Conservation (phyloP, 805 yeast genomes). For the Hanseniaspora hatyaiensis region DNA sequence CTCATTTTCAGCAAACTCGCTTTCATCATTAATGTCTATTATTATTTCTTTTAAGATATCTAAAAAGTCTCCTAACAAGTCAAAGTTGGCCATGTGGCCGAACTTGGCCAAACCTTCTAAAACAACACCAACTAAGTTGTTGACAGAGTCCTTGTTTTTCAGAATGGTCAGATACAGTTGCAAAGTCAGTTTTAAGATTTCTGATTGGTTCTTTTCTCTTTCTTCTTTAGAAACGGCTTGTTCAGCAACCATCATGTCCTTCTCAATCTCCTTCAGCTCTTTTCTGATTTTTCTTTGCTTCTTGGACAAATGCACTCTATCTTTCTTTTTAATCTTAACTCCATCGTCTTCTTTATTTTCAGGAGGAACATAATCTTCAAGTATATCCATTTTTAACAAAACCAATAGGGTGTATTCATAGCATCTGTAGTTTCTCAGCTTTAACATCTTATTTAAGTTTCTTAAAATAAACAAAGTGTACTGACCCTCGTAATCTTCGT, state of each 20-base stretch:
- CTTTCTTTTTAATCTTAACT: conserved; percentile 62
- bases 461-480: conserved; percentile 64
- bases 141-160: conserved; percentile 39
- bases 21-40: conserved; percentile 37
- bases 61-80: conserved; percentile 80
- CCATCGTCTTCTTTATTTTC: conserved; percentile 36
- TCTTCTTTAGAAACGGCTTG: conserved; percentile 77
- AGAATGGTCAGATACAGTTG: conserved; percentile 68
- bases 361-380: conserved; percentile 64
- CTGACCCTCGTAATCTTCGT: conserved; percentile 74
- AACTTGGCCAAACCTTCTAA: conserved; percentile 83
- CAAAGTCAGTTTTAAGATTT: conserved; percentile 61
- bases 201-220: conserved; percentile 74
- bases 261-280: conserved; percentile 76
- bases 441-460: conserved; percentile 55
- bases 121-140: conserved; percentile 68
- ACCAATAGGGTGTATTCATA: conserved; percentile 73
- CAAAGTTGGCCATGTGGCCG: conserved; percentile 88
- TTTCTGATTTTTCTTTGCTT: conserved; percentile 78
- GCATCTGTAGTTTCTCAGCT: conserved; percentile 61
- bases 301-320: conserved; percentile 82
- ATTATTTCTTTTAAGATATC: conserved; percentile 80
- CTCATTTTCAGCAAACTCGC: conserved; percentile 18
- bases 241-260: conserved; percentile 80
- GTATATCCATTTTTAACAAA: conserved; percentile 52